These are phyloP conservation scores for Prunus fruticosa DNA, from an alignment of 306 rosid species.

Conservation along the genomic window DNA sequence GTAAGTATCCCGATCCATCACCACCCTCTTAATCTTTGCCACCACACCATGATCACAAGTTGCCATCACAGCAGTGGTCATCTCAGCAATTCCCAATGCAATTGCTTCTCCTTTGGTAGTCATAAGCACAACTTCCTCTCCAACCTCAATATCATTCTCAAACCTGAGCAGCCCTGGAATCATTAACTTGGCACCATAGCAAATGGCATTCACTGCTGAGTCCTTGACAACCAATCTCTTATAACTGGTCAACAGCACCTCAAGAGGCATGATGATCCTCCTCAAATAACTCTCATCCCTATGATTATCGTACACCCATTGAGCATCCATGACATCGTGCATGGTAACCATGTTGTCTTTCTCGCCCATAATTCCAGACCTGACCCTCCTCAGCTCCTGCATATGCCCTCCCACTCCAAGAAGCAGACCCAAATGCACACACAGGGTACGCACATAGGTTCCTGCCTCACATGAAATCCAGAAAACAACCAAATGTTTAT, in stretches of 20 bases:
- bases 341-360: slow-evolving; percentile 83
- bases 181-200: slow-evolving; percentile 89
- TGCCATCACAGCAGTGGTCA: slow-evolving; percentile 85
- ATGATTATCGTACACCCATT: slow-evolving; percentile 64
- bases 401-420: slow-evolving; percentile 86
- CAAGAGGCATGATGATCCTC: slow-evolving; percentile 80
- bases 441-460: slow-evolving; percentile 76
- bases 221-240: slow-evolving; percentile 87
- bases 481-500: slow-evolving; percentile 69
- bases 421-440: slow-evolving; percentile 82
- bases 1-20: slow-evolving; percentile 87
- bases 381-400: slow-evolving; percentile 88
- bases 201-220: slow-evolving; percentile 82
- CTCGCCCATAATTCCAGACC: slow-evolving; percentile 83
- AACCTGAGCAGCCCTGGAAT: slow-evolving; percentile 79
- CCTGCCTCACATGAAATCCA: slow-evolving; percentile 83
- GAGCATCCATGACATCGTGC: slow-evolving; percentile 94
- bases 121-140: slow-evolving; percentile 82
- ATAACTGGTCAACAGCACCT: slow-evolving; percentile 64
- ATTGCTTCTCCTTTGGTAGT: slow-evolving; percentile 83
- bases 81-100: slow-evolving; percentile 89
- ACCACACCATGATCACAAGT: slow-evolving; percentile 87
- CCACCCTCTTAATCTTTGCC: slow-evolving; percentile 87
- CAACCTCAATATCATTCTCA: slow-evolving; percentile 76
- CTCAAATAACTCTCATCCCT: slow-evolving; percentile 77